Conservation (phyloP, 257 asterid species). For the Solanum corneliomulleri region DNA sequence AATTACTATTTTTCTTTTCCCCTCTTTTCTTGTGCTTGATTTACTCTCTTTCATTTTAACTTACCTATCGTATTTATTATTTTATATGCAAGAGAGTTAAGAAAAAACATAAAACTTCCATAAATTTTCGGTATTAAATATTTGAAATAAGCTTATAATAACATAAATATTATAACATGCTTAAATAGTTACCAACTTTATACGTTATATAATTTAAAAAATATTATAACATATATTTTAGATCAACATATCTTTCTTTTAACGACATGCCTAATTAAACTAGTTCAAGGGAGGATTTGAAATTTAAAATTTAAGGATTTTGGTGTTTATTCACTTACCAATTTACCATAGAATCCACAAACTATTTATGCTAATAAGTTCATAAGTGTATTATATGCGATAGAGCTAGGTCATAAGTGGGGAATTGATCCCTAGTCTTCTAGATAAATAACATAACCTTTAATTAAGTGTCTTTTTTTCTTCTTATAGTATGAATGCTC, state of each 20-base stretch:
- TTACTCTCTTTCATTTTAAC: background rate
- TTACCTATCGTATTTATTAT: background rate
- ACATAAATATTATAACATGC: too few species aligned
- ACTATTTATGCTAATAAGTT: background rate
- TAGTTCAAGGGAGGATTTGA: background rate
- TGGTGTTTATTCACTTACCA: too few species aligned
- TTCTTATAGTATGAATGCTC: background rate
- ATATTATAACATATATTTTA: too few species aligned
- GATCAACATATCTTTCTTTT: background rate
- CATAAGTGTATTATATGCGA: background rate
- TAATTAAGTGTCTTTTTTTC: background rate
- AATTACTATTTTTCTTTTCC: background rate
- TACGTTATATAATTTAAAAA: too few species aligned
- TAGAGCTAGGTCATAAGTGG: background rate
- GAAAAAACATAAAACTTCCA: background rate
- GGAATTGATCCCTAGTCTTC: too few species aligned
- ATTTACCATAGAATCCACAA: background rate
- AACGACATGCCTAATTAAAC: background rate
- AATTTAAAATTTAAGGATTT: too few species aligned
- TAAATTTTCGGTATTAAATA: background rate
- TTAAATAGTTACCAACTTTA: too few species aligned
- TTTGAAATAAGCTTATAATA: too few species aligned
- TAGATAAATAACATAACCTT: too few species aligned
- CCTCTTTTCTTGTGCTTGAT: background rate
- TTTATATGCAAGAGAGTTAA: background rate